Evolutionary conservation across 352 stramenopile species (phyloP).

Genomic region (Pythium brachiatum): DNA sequence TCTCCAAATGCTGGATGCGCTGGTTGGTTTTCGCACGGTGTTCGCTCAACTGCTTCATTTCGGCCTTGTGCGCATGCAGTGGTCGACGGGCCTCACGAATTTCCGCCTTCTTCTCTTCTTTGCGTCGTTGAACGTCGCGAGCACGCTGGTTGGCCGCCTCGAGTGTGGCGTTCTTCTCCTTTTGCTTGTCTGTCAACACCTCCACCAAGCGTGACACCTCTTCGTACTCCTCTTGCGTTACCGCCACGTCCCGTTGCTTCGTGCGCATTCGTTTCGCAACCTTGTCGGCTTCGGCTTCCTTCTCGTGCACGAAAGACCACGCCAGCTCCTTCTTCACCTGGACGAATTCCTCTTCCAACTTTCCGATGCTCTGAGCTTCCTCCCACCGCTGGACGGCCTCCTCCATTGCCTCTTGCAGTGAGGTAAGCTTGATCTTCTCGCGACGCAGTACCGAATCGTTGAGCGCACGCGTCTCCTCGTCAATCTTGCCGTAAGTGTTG

Average conservation of each 20-base stretch:
- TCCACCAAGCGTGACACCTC: conserved; percentile 46
- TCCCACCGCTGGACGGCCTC: conserved; percentile 71
- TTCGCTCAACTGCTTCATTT: conserved; percentile 57
- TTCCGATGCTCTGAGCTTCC: conserved; percentile 75
- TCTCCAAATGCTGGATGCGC: conserved; percentile 46
- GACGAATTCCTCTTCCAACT: conserved; percentile 67
- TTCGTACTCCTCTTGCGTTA: conserved; percentile 38
- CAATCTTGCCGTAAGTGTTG: conserved; percentile 83
- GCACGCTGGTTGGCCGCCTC: conserved; percentile 47
- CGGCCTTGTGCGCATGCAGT: conserved; percentile 61
- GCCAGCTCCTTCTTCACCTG: conserved; percentile 75
- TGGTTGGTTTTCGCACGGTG: conserved; percentile 52
- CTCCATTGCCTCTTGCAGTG: conserved; percentile 55
- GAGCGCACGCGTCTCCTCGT: conserved; percentile 69
- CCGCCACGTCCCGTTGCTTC: conserved; percentile 43
- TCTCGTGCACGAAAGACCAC: conserved; percentile 80
- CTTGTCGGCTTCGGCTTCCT: conserved; percentile 48
- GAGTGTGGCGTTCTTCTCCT: conserved; percentile 61
- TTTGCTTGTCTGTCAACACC: conserved; percentile 57
- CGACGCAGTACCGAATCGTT: conserved; percentile 63
- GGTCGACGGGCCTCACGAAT: conserved; percentile 66
- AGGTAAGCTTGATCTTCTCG: conserved; percentile 58
- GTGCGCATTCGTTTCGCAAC: conserved; percentile 55
- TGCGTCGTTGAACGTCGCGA: conserved; percentile 39
- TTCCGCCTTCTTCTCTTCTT: conserved; percentile 51